These are phyloP conservation scores for Pseudognaphalium luteoalbum DNA, from an alignment of 129 eudicot genomes.

Conservation along the genomic window DNA sequence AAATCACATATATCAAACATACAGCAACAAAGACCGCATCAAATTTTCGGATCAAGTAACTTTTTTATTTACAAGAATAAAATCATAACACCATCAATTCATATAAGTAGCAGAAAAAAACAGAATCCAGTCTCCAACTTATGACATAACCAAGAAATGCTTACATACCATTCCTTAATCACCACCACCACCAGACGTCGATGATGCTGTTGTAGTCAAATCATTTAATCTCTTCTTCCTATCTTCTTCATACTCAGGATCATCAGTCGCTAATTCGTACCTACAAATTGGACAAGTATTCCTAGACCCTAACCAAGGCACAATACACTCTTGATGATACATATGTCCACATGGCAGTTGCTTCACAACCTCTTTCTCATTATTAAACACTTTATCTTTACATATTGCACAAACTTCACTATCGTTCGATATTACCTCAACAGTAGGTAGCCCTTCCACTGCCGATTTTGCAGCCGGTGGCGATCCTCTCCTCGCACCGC, in stretches of 20 bases:
- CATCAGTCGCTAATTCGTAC: conserved; percentile 65
- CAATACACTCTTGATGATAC: conserved; percentile 68
- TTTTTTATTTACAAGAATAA: conserved; percentile 25
- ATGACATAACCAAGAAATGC: background rate
- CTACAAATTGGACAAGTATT: conserved; percentile 71
- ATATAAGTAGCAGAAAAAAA: conserved; percentile 3
- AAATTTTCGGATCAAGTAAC: conserved; percentile 12
- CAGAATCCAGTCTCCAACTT: background rate
- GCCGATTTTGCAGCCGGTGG: conserved; percentile 83
- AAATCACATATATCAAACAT: conserved; percentile 21
- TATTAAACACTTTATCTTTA: conserved; percentile 47
- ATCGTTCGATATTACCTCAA: background rate
- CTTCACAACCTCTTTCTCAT: conserved; percentile 52
- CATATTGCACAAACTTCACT: conserved; percentile 56
- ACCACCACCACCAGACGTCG: conserved; percentile 10
- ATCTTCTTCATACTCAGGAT: conserved; percentile 65
- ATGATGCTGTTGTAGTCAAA: background rate
- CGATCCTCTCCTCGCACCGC: conserved; percentile 61
- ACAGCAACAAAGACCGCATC: conserved; percentile 25
- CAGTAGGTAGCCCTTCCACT: conserved; percentile 39
- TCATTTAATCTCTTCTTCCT: conserved; percentile 41
- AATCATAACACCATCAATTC: conserved; percentile 28
- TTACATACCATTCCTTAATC: conserved; percentile 14
- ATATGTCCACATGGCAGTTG: conserved; percentile 76
- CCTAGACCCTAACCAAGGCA: conserved; percentile 64